A percentile compares a stretch with the other conserved stretches of the same genome.
phyloP scores from a whole-genome alignment of 805 yeast genomes.

The Sugiyamaella boreocaroliniensis region DNA sequence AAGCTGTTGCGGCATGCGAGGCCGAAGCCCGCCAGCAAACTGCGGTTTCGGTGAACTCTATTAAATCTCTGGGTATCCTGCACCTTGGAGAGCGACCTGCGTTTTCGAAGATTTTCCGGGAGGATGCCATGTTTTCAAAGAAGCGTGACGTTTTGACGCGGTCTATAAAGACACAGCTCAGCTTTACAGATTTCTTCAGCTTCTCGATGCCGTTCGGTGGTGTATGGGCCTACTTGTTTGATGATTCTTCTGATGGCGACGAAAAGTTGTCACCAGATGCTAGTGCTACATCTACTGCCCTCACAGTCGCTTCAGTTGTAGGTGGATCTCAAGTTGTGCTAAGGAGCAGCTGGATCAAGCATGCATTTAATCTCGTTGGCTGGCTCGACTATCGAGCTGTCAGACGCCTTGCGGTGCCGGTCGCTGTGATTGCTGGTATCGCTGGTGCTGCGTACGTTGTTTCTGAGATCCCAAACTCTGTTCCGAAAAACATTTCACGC shows the following conservation, averaged over 20 bases:
- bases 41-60: conserved; percentile 49
- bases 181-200: conserved; percentile 71
- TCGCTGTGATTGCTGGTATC: conserved; percentile 44
- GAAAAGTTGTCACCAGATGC: background rate
- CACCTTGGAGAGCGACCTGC: conserved; percentile 56
- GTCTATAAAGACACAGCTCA: conserved; percentile 52
- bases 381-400: conserved; percentile 10
- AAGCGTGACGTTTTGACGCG: conserved; percentile 55
- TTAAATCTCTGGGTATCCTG: conserved; percentile 54
- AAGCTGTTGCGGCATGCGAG: conserved; percentile 61
- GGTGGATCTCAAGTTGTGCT: conserved; percentile 24
- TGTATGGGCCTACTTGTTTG: background rate
- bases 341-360: conserved; percentile 18
- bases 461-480: conserved; percentile 80
- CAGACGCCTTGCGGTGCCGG: conserved; percentile 48
- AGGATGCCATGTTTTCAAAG: conserved; percentile 77
- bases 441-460: conserved; percentile 57
- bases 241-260: background rate
- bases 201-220: conserved; percentile 42
- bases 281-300: conserved; percentile 18
- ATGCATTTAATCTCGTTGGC: conserved; percentile 15
- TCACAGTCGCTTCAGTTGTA: conserved; percentile 25
- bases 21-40: conserved; percentile 60
- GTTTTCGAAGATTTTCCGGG: conserved; percentile 41
- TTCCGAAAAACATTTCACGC: conserved; percentile 73